Percentiles rank a stretch among this genome's conserved stretches.
phyloP scores from a whole-genome alignment of 2,329 filamentous ascomycete genomes.

The Bisporella sp. region DNA sequence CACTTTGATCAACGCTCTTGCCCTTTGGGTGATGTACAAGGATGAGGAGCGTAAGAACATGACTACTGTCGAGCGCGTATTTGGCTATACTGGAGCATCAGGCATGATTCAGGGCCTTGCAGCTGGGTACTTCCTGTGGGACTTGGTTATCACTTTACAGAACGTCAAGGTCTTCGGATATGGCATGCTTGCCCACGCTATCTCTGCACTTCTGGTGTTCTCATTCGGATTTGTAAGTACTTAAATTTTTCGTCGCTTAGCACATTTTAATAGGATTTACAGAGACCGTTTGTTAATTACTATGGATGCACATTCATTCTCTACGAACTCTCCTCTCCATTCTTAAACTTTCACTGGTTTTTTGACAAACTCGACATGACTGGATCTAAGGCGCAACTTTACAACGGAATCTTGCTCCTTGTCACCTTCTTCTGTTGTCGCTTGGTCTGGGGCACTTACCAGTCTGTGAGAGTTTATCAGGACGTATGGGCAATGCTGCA shows the following conservation, averaged over 20 bases:
- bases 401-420: conserved; percentile 70
- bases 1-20: conserved; percentile 61
- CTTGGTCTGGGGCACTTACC: conserved; percentile 70
- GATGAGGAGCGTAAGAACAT: conserved; percentile 64
- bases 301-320: conserved; percentile 77
- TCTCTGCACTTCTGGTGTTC: conserved; percentile 68
- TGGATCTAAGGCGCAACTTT: conserved; percentile 64
- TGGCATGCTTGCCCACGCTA: conserved; percentile 63
- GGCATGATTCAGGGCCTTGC: conserved; percentile 73
- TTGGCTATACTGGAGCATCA: conserved; percentile 67
- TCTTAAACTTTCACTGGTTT: conserved; percentile 89
- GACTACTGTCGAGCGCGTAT: conserved; percentile 62
- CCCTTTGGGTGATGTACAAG: conserved; percentile 64
- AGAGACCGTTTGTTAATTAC: conserved; percentile 81
- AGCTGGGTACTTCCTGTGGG: conserved; percentile 80
- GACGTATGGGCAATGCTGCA: conserved; percentile 59
- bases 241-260: not conserved
- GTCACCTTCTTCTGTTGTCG: conserved; percentile 70
- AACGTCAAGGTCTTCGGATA: conserved; percentile 59
- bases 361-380: conserved; percentile 81
- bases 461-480: conserved; percentile 60
- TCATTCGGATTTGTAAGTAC: conserved; percentile 68
- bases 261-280: conserved; percentile 3
- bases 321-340: conserved; percentile 79
- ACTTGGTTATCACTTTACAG: conserved; percentile 61